Base-by-base conservation (phyloP, 2,329 filamentous ascomycete genomes). In the Trichoderma atrobrunneum region DNA sequence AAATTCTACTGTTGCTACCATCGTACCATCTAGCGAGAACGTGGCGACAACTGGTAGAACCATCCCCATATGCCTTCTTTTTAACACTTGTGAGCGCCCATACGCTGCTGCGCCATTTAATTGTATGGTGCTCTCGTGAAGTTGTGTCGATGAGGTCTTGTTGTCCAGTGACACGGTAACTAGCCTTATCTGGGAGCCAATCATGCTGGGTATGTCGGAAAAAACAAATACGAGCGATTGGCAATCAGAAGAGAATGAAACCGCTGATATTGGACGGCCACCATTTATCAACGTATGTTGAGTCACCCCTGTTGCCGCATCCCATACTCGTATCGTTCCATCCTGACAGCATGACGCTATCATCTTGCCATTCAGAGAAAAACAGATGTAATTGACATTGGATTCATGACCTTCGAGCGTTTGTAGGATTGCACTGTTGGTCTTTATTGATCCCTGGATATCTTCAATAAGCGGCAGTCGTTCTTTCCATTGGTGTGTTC, bases 351-450 rank as follows among this genome's bases (percentile, higher is more conserved):
- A 14, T 54, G 48, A 54, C 2, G 5, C 48, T 14, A 24, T 12
- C 48, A 1, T 3, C 48, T 54, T 24, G 48, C 48, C 21, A 54
- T 24, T 1, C 5, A 6, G 11, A 5, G 48, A 54, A 54, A 24
- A 54, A 43, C 39, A 10, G 18, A 43, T 3, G 0, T 43, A 16
- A 54, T 8, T 24, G 30, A 10, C n/a, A n/a, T n/a, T n/a, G 3
- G 30, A 10, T 7, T 2, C 62, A 64, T 78, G 76, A 10, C 74
- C 74, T 21, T 74, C 72, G n/a, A 76, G 73, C 18, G 70, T 76
- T 61, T 76, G 73, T n/a, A 74, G 28, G 26, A 68, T 73, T 1
- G 30, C 32, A 8, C 71, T 66, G 14, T 36, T n/a, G 70, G 56
- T 16, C 30, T 21, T 2, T 73, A 48, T 51, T 5, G 26, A 8